Base-by-base conservation (phyloP, 257 asterid species). In the Lycium barbarum region DNA sequence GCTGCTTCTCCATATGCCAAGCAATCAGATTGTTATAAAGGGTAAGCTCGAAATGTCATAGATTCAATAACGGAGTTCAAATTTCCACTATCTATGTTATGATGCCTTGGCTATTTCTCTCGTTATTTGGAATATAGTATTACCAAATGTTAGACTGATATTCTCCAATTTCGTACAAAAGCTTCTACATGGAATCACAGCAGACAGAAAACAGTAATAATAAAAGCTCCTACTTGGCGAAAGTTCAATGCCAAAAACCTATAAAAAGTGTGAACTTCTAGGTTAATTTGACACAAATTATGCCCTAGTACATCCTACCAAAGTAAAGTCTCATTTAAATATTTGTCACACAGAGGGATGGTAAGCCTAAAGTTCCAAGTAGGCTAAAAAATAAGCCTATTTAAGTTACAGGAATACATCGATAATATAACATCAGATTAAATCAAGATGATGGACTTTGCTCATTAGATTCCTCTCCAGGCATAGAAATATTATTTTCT, bases 361-460 rank as follows among this genome's bases (percentile, higher is more conserved):
- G 59, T 61, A 89, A 88, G 87, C 90, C 93, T 89, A 86, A 88
- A 63, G 76, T 84, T 87, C 83, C 87, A 85, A 81, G 15, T 81
- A 86, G 49, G 79, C 83, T 67, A 85, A 73, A 43, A 45, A 72
- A 10, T 43, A 35, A 45, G 55, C 61, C 68, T 14, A 18, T 26
- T 26, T 58, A 81, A 81, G 73, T 18, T 81, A 81, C 84, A 81
- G 73, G 63, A 67, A 85, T 86, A 88, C 87, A 82, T 84, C 88
- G 82, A 88, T 79, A 83, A 76, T 85, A 89, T 86, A 87, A 81
- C 55, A 74, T 43, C 55, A 83, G 70, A 72, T 51, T 43, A 40
- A 70, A 88, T 91, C 91, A 95, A 90, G 91, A 91, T 55, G 91
- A 84, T 58, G 84, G 94, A 90, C 86, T 85, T 83, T 86, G 94